Base-by-base conservation (phyloP, 2,329 filamentous ascomycete genomes). In the Venturia aucupariae region DNA sequence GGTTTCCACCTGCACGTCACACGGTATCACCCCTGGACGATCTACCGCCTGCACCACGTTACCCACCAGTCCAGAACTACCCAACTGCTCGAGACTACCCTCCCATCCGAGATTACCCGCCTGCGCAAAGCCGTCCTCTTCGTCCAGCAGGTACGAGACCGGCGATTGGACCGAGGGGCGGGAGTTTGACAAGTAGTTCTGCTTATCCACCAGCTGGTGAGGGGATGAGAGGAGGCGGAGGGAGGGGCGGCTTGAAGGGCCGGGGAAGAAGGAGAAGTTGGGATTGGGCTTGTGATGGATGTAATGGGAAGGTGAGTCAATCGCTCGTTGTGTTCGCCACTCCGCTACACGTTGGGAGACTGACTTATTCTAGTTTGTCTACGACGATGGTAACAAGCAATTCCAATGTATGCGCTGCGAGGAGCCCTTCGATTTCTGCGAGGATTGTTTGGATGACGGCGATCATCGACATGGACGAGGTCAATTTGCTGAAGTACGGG, bases 201-300 rank as follows among this genome's bases (percentile, higher is more conserved):
- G 51, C 51, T 57, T 57, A 57, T 35, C 30, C 46, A 11, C 46
- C 46, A 4, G 4, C 38, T 42, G 6, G 59, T 8, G 59, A 30
- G 32, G 35, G 1, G 17, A 42, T 60, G 39, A 38, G 30, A 38
- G 54, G 27, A 32, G 55, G 30, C 17, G 42, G 59, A 24, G 22
- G 59, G 3, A 46, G 38, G 10, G 42, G 59, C 11, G 59, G 59
- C 11, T 6, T 27, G 22, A 61, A 42, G 42, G 22, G 38, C 30
- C 3, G 35, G 19, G 35, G 42, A 4, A 38, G 42, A 19, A 27
- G 59, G 6, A 42, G 35, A n/a, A 42, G 59, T 41, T 61, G 59
- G 42, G 59, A 61, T 27, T 61, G 38, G 42, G n/a, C 24, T 42
- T 41, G 38, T 42, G 59, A 42, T 27, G 59, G 51, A 5, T 57